Base-by-base conservation (phyloP, 352 stramenopile species). In the Blastocystis hominis region DNA sequence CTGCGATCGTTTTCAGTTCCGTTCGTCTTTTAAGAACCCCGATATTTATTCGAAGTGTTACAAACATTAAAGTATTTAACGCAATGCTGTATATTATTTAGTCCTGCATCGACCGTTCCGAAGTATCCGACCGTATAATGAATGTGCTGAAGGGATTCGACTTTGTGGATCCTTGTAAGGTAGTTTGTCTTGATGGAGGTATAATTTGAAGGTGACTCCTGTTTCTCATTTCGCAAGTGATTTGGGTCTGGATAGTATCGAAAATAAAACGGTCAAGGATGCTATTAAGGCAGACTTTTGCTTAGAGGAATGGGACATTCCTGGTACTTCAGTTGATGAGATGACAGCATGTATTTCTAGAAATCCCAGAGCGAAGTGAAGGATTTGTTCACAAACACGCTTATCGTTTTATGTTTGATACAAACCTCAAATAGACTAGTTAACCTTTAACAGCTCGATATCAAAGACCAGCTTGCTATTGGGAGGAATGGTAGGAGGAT, bases 381-480 rank as follows among this genome's bases (percentile, higher is more conserved):
- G 36, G 47, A 40, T 9, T 40, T 64, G 47, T 36, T 56, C 50
- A 77, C 50, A 55, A 40, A 55, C 50, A 77, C 44, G 72, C 62
- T 40, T 42, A 80, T 80, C 44, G 20, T 66, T 80, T 64, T 30
- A n/a, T 80, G 70, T 80, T 80, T 80, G 17, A 36, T 50, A 64
- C 46, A 62, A 64, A 62, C n/a, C 62, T n/a, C 30, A 72, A 72
- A 79, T 30, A 79, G 10, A 30, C 36, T 54, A 87, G n/a, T 78
- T 72, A 15, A 87, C 77, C 64, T 95, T 91, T 17, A 97, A 88
- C 56, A 97, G 91, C 90, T 97, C 94, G 2, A 97, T 91, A 40
- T 97, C 94, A 77, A 97, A 97, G 55, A 97, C 88, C 36, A 97
- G 91, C 88, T 95, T 92, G 4, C 93, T 91, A 88, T 96, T 91